Conservation (phyloP, 23 red algal genomes). For the Gracilaria gracilis region DNA sequence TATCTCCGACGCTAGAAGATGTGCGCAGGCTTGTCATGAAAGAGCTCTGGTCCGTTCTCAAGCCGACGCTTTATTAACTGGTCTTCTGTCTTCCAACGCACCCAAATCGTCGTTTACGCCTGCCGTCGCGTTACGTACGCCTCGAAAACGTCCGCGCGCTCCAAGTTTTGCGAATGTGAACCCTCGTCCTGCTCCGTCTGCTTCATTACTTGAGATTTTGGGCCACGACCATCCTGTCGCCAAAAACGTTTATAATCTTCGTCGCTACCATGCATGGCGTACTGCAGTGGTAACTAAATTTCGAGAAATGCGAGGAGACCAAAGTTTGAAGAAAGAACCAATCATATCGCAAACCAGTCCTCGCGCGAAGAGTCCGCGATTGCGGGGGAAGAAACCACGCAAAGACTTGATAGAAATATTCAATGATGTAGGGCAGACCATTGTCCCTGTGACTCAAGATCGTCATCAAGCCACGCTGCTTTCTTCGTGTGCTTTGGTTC, state of each 20-base stretch:
- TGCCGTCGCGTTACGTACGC: background rate
- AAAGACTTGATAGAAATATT: conserved; percentile 30
- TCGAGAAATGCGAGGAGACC: background rate
- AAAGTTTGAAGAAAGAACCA: background rate
- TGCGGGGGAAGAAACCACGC: background rate
- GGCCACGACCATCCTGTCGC: background rate
- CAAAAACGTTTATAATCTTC: conserved; percentile 1
- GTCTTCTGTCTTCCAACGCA: background rate
- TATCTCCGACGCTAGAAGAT: background rate
- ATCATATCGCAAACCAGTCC: background rate
- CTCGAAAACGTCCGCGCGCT: conserved; percentile 22
- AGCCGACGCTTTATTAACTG: background rate
- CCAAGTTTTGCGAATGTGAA: background rate
- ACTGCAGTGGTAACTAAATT: background rate
- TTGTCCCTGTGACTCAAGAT: background rate
- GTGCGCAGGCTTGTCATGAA: background rate
- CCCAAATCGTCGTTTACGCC: background rate
- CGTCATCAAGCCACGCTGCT: conserved; percentile 3
- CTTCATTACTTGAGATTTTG: background rate
- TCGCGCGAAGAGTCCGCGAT: background rate
- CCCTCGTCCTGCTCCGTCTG: conserved; percentile 1
- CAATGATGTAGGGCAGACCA: background rate
- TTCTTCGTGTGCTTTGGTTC: conserved; percentile 25
- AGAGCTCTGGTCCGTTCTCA: background rate
- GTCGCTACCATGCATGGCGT: conserved; percentile 17